Base-by-base conservation (phyloP, 306 rosid species). In the Benincasa hispida region DNA sequence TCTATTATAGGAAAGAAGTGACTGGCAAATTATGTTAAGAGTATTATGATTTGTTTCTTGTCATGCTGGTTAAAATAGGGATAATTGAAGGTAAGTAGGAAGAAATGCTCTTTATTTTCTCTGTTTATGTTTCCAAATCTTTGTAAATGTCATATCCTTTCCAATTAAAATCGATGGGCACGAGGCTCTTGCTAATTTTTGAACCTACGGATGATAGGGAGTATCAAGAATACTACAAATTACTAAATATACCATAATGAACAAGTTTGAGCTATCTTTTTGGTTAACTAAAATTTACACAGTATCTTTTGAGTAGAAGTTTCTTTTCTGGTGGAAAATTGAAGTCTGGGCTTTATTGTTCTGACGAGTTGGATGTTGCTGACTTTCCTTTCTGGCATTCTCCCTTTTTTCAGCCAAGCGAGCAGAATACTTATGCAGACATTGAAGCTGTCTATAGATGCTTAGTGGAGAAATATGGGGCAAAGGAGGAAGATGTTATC, bases 351-450 rank as follows among this genome's bases (percentile, higher is more conserved):
- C 41, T 42, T 45, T 13, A 17, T 6, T 24, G 34, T 69, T 41
- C 3, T 0, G 22, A 10, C 4, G 22, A 42, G 65, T 37, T 7
- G 63, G 79, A 53, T 68, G 47, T 51, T 45, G 68, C 77, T 79
- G 51, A 79, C 75, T 14, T 19, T 51, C 77, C 47, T 39, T 59
- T 65, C 37, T 37, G 17, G 53, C 10, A 22, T 75, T 42, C 34
- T 18, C 24, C 22, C 80, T 82, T 74, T 78, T 63, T 78, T 28
- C 89, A 94, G 98, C 93, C 97, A 13, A 90, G 96, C 80, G 98
- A 93, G 81, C 96, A 87, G 83, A 91, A 94, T 90, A 94, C 97
- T 42, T 94, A 94, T 61, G 96, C 96, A 42, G 98, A 94, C 82
- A 86, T 91, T 84, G 98, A 91, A 82, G 96, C 98, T 42, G 91